These are phyloP conservation scores for Arthrobotrys musiformis DNA, from an alignment of 2,329 filamentous ascomycete species.

Conservation along the genomic window DNA sequence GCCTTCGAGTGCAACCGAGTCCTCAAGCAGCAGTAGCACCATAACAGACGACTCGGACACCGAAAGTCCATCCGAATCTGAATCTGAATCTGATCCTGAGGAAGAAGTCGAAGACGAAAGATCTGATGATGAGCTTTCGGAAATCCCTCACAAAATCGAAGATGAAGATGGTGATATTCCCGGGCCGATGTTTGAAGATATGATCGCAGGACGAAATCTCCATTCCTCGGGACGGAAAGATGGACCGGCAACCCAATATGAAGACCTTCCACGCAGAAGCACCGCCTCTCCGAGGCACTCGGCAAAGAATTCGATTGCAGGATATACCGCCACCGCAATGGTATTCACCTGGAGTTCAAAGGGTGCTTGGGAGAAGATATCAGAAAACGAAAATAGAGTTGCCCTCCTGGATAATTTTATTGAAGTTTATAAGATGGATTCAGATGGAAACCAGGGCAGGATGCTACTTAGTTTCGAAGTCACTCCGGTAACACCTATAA, in stretches of 20 bases:
- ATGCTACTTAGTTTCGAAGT: slow-evolving; percentile 80
- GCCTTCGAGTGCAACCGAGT: slow-evolving; percentile 75
- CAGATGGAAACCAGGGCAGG: slow-evolving; percentile 59
- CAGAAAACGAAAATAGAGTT: slow-evolving; percentile 38
- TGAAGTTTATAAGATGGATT: slow-evolving; percentile 37
- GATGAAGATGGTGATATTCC: slow-evolving; percentile 64
- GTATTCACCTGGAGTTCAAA: slow-evolving; percentile 52
- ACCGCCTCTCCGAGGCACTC: slow-evolving; percentile 55
- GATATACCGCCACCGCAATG: slow-evolving; percentile 39
- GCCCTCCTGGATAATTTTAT: slow-evolving; percentile 46
- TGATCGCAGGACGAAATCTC: slow-evolving; percentile 65
- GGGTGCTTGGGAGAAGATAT: slow-evolving; percentile 51
- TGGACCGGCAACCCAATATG: slow-evolving; percentile 42
- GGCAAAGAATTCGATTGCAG: slow-evolving; percentile 36
- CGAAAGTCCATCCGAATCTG: slow-evolving; percentile 63
- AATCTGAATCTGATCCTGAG: slow-evolving; percentile 63
- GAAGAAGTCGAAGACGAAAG: slow-evolving; percentile 71
- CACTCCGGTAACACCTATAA: slow-evolving; percentile 87
- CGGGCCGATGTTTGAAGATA: slow-evolving; percentile 71
- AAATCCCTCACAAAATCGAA: slow-evolving; percentile 68
- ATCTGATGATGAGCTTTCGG: slow-evolving; percentile 57
- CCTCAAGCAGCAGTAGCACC: slow-evolving; percentile 44
- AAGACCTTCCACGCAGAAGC: slow-evolving; percentile 32
- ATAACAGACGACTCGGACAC: slow-evolving; percentile 27
- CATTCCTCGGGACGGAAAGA: slow-evolving; percentile 56